phyloP scores from a whole-genome alignment of 202 grass and related monocot genomes.

The Panicum virgatum region DNA sequence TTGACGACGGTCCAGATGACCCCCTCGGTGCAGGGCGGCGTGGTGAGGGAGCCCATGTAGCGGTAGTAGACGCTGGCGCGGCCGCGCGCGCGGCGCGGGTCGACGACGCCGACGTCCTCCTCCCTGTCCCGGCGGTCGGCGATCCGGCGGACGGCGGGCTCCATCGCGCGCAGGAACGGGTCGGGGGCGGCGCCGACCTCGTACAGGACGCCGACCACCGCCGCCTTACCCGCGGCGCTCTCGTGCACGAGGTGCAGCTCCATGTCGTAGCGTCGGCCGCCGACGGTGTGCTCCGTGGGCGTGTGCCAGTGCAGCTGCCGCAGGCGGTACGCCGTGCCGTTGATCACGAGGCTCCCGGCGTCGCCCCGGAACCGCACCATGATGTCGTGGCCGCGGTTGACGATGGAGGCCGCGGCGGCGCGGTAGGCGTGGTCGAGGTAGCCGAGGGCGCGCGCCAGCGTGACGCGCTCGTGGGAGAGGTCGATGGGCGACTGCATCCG shows the following conservation, averaged over 20 bases:
- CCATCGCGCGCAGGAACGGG: slow-evolving; percentile 41
- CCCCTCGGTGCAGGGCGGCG: slow-evolving; percentile 65
- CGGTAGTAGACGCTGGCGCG: slow-evolving; percentile 62
- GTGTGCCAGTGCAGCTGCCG: slow-evolving; percentile 75
- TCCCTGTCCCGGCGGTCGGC: slow-evolving; percentile 14
- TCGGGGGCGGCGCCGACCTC: slow-evolving; percentile 33
- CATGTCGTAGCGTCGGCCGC: slow-evolving; percentile 53
- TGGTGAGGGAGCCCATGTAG: slow-evolving; percentile 75
- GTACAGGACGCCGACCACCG: slow-evolving; percentile 56
- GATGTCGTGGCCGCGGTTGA: slow-evolving; percentile 87
- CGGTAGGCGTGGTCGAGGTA: slow-evolving; percentile 52
- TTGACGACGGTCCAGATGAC: slow-evolving; percentile 71
- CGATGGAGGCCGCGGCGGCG: slow-evolving; percentile 42
- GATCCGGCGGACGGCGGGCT: slow-evolving; percentile 45
- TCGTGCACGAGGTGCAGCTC: slow-evolving; percentile 73
- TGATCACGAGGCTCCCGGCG: slow-evolving; percentile 56
- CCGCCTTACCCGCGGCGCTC: slow-evolving; percentile 5
- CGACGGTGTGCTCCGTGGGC: slow-evolving; percentile 68
- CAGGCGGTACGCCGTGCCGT: slow-evolving; percentile 51
- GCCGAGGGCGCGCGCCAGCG: slow-evolving; percentile 45
- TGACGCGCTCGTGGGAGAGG: slow-evolving; percentile 50
- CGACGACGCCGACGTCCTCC: slow-evolving; percentile 41
- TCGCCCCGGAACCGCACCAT: slow-evolving; percentile 53
- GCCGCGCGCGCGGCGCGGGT: slow-evolving; percentile 34
- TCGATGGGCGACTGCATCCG: slow-evolving; percentile 78